Base-by-base conservation (phyloP, 495 filamentous ascomycete genomes). In the Penicillium canescens region DNA sequence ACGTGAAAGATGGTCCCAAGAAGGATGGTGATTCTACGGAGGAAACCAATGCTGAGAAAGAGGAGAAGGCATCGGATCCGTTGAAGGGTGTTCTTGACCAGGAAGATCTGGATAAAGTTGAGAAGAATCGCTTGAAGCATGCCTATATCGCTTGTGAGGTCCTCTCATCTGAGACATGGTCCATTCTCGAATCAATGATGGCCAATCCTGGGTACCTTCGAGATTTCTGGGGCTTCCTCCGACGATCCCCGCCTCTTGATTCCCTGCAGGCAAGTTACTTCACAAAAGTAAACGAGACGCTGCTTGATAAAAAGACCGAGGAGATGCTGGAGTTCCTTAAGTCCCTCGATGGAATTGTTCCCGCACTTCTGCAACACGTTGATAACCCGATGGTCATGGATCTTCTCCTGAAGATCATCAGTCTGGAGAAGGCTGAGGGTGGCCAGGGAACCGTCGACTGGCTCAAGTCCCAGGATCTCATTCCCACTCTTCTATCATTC, bases 301-400 rank as follows among this genome's bases (percentile, higher is more conserved):
- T 99, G 14, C 85, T 99, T 48, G 95, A 97, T 69, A 95, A 92
- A 71, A 98, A 98, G 80, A 97, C 95, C 28, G 88, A 92, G 56
- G 92, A 96, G 55, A 98, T 97, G 91, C 72, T 99, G 39, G 85
- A 86, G 13, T 84, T 98, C 43, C 81, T 98, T 56, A 94, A 90
- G 66, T 86, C 86, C 3, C 61, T 96, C 42, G 86, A 93, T 28
- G 84, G 86, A 35, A 87, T 95, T 31, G 80, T 99, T 21, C 78
- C 86, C 2, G 85, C 90, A 51, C 90, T 98, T 71, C 78, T 98
- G 45, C 87, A 90, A 61, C 94, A 99, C 69, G 90, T 99, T 37
- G 94, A 99, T 63, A 96, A 90, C 59, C 94, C 94, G 0, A 95
- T 96, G 89, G 86, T 99, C 18, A 99, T 99, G 94, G 94, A 99